Evolutionary conservation across 345 rosid genomes (phyloP).

Genomic region (Carallia pectinifolia): DNA sequence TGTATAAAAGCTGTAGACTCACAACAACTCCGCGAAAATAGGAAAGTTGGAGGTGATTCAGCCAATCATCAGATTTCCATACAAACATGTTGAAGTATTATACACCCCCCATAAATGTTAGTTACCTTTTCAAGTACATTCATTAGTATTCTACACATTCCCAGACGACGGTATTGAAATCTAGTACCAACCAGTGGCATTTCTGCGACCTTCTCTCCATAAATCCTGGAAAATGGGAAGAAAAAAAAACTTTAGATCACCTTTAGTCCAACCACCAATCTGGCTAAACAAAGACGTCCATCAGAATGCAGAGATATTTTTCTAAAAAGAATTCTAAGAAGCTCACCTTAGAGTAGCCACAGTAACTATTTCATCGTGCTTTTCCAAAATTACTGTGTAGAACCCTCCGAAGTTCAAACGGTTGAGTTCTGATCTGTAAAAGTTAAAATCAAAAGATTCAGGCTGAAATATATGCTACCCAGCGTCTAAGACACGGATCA

Average conservation of each 20-base stretch:
- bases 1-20: no score
- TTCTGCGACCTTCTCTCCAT: conserved; percentile 64
- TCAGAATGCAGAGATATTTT: neutral
- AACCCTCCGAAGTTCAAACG: conserved; percentile 77
- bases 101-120: neutral
- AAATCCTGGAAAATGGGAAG: conserved; percentile 41
- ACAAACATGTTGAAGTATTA: no score
- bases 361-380: conserved; percentile 56
- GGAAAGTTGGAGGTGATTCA: no score
- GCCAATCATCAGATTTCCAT: no score
- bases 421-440: conserved; percentile 56
- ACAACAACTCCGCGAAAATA: no score
- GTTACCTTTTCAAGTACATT: conserved; percentile 59
- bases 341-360: conserved; percentile 69
- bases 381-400: conserved; percentile 72
- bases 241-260: conserved; percentile 14
- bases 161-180: conserved; percentile 42
- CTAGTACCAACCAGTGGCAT: conserved; percentile 66
- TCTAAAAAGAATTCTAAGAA: neutral
- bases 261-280: neutral
- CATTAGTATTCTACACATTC: conserved; percentile 64
- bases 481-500: neutral
- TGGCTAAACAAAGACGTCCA: conserved; percentile 22
- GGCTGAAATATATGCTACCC: neutral
- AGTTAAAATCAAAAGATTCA: conserved; percentile 12